Conservation (phyloP, 1,139 yeast genomes). For the Zygotorulaspora mrakii region DNA sequence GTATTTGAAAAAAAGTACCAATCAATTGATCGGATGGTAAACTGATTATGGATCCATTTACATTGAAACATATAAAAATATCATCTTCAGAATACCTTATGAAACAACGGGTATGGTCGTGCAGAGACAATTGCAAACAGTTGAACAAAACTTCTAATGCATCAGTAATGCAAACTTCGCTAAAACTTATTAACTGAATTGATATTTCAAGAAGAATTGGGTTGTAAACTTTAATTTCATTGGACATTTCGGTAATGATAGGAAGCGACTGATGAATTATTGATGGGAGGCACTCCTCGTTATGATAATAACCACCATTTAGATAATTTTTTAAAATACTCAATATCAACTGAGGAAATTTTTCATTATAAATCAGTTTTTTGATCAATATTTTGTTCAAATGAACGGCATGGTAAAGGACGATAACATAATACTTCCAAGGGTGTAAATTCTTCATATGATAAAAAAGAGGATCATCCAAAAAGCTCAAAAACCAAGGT, state of each 20-base stretch:
- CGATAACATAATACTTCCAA: conserved; percentile 30
- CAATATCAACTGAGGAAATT: conserved; percentile 12
- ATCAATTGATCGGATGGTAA: conserved; percentile 15
- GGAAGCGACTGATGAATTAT: conserved; percentile 13
- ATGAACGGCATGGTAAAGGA: conserved; percentile 17
- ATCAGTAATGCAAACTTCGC: conserved; percentile 22
- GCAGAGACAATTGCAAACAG: conserved; percentile 22
- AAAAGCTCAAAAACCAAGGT: conserved; percentile 25
- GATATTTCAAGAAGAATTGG: conserved; percentile 11
- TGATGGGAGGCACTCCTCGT: conserved; percentile 7
- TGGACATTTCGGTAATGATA: conserved; percentile 13
- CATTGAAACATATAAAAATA: conserved; percentile 4
- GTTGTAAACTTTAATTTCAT: conserved; percentile 10
- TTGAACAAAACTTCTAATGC: conserved; percentile 26
- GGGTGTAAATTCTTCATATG: conserved; percentile 19
- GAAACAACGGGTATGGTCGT: conserved; percentile 12
- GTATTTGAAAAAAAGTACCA: conserved; percentile 22
- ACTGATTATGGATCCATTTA: conserved; percentile 2
- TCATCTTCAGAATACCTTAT: conserved; percentile 9
- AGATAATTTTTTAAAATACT: conserved; percentile 5
- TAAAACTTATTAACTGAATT: conserved; percentile 8
- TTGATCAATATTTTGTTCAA: conserved; percentile 12
- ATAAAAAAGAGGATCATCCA: conserved; percentile 11
- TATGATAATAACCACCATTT: conserved; percentile 7
- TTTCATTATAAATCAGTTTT: conserved; percentile 8